Evolutionary conservation across 2,329 filamentous ascomycete genomes (phyloP).

Genomic region (Lachnellula willkommii): DNA sequence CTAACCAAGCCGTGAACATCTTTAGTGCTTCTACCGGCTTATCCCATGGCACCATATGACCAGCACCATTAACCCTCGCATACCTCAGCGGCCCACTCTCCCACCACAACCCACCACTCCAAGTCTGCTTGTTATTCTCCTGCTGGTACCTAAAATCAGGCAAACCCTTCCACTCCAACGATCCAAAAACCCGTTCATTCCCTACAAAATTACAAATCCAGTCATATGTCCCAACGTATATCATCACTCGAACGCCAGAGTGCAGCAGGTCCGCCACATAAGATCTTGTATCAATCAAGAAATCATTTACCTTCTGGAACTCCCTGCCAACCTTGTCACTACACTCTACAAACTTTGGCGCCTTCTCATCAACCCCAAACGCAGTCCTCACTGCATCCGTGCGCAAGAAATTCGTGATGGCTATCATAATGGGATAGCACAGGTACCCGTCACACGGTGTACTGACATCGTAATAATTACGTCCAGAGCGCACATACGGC

Average conservation of each 20-base stretch:
- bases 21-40: constrained; percentile 19
- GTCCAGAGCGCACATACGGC: constrained; percentile 17
- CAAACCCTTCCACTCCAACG: constrained; percentile 18
- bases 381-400: constrained; percentile 15
- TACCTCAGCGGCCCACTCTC: constrained; percentile 19
- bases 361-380: constrained; percentile 13
- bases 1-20: constrained; percentile 19
- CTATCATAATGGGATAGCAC: constrained; percentile 22
- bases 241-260: constrained; percentile 18
- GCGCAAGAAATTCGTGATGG: constrained; percentile 18
- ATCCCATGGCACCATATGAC: constrained; percentile 24
- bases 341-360: constrained; percentile 16
- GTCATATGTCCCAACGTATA: constrained; percentile 24
- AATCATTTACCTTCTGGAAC: constrained; percentile 18
- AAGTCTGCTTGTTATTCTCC: constrained; percentile 18
- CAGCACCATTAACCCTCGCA: constrained; percentile 18
- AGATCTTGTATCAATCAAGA: constrained; percentile 17
- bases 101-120: constrained; percentile 20
- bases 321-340: constrained; percentile 17
- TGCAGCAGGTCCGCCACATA: constrained; percentile 16
- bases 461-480: constrained; percentile 20
- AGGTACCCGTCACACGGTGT: constrained; percentile 19
- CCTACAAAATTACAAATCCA: constrained; percentile 25
- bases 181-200: constrained; percentile 19
- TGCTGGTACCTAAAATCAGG: constrained; percentile 19